Evolutionary conservation across 2,329 filamentous ascomycete species (phyloP).

Genomic region (Talaromyces sp.): DNA sequence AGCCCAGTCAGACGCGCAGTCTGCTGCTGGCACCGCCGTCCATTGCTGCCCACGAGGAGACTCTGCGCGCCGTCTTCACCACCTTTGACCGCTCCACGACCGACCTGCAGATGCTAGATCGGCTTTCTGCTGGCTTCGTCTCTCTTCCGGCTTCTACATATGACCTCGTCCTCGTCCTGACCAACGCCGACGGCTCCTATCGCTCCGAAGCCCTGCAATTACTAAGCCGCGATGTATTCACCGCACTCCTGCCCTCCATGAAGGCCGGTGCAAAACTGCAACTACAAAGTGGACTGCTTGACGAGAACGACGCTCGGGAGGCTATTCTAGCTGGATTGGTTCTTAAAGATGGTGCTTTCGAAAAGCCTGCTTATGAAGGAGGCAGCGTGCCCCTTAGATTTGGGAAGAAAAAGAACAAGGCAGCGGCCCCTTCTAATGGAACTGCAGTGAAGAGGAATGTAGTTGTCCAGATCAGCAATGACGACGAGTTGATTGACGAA

Average conservation of each 20-base stretch:
- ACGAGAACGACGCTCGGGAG: constrained; percentile 50
- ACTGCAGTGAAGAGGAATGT: constrained; percentile 19
- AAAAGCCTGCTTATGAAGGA: constrained; percentile 63
- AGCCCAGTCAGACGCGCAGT: constrained; percentile 48
- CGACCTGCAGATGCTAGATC: constrained; percentile 97
- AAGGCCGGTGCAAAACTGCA: constrained; percentile 15
- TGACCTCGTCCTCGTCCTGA: constrained; percentile 77
- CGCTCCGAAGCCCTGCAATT: constrained; percentile 6
- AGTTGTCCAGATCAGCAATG: constrained; percentile 7
- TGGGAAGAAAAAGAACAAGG: constrained; percentile 50
- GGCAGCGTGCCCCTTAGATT: constrained; percentile 58
- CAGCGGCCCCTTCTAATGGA: background rate
- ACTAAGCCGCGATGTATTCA: constrained; percentile 8
- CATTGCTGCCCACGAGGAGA: constrained; percentile 77
- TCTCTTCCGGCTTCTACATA: constrained; percentile 73
- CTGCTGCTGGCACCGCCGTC: constrained; percentile 88
- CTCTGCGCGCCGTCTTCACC: constrained; percentile 65
- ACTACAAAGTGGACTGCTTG: constrained; percentile 64
- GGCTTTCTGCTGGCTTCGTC: constrained; percentile 76
- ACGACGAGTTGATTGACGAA: constrained; percentile 83
- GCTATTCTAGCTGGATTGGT: constrained; percentile 79
- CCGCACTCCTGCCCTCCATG: constrained; percentile 8
- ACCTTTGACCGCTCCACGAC: constrained; percentile 70
- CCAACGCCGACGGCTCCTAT: constrained; percentile 46
- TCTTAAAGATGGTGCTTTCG: constrained; percentile 57